Evolutionary conservation across 1,139 yeast species (phyloP), one percentile per base, ranked within the genome.

Genomic region (Magnusiomyces ingens): DNA sequence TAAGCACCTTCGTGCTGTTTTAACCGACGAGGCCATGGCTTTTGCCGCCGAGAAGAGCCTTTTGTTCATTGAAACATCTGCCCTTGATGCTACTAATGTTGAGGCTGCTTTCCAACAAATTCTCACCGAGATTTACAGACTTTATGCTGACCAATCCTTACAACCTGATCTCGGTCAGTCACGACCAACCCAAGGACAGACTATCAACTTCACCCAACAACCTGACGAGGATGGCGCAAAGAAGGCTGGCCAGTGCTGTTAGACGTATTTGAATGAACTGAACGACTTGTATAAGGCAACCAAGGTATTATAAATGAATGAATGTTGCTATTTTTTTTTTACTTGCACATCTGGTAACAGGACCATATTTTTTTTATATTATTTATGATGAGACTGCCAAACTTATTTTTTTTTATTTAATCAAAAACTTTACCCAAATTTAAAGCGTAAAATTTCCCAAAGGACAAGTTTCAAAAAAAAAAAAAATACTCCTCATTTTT

Each of bases 11-110:
- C 81, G 99, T 66, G 97, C 97, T 1, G 96, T 94, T 26, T 96
- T 99, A 57, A 91, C 98, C 44, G 99, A 93, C 57, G 99, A 93
- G 72, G 99, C 99, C 55, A 86, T 84, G 71, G 86, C 85, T 68
- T 93, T 93, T 75, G 97, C 99, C 49, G 12, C 87, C 58, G 99
- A 94, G 72, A 91, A 93, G 74, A 89, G 81, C 68, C 77, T 93
- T 64, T 77, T 93, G 65, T 93, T 93, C 70, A 91, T 96, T 51
- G 99, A 93, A 74, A 95, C 99, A n/a, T 85, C 95, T 57, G 99
- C 99, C 18, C 78, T 94, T 61, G 90, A 90, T 64, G 85, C 96
- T 45, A 95, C 93, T 65, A 94, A 94, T 70, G 99, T 93, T 56
- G 99, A 93, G 69, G 78, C 83, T 62, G 93, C 97, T 3, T 93